Conservation (phyloP, 2,329 filamentous ascomycete species). For the Talaromyces sp. region DNA sequence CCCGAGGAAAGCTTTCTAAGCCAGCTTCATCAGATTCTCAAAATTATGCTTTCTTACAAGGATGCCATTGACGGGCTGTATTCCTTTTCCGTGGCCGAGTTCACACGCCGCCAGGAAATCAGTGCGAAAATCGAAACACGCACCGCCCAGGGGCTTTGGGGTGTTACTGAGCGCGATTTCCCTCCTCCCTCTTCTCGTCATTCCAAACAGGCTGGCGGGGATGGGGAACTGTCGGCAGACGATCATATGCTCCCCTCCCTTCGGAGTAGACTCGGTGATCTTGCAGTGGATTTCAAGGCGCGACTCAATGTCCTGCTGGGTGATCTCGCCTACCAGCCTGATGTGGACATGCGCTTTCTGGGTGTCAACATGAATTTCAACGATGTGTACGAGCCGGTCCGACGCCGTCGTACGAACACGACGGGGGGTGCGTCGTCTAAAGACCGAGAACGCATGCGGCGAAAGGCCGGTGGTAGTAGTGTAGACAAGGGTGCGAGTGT, state of each 20-base stretch:
- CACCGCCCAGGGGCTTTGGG: constrained; percentile 60
- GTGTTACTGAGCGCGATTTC: constrained; percentile 51
- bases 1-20: constrained; percentile 75
- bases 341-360: constrained; percentile 91
- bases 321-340: constrained; percentile 86
- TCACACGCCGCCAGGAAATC: constrained; percentile 81
- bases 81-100: constrained; percentile 90
- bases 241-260: constrained; percentile 69
- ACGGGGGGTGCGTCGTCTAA: constrained; percentile 21
- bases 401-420: constrained; percentile 44
- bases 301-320: constrained; percentile 77
- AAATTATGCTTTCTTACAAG: constrained; percentile 88
- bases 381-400: constrained; percentile 80
- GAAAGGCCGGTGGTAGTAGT: not conserved
- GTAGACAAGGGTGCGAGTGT: not conserved
- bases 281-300: constrained; percentile 70
- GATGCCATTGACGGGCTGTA: constrained; percentile 92
- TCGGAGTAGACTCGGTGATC: constrained; percentile 63
- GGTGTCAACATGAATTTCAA: constrained; percentile 99
- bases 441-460: constrained; percentile 20
- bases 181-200: constrained; percentile 22
- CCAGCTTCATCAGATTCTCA: constrained; percentile 86
- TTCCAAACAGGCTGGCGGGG: constrained; percentile 12
- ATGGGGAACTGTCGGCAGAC: constrained; percentile 29
- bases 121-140: constrained; percentile 65